These are phyloP conservation scores for Strobilomyces dryophilus DNA, from an alignment of 768 basidiomycete genomes.

Conservation along the genomic window DNA sequence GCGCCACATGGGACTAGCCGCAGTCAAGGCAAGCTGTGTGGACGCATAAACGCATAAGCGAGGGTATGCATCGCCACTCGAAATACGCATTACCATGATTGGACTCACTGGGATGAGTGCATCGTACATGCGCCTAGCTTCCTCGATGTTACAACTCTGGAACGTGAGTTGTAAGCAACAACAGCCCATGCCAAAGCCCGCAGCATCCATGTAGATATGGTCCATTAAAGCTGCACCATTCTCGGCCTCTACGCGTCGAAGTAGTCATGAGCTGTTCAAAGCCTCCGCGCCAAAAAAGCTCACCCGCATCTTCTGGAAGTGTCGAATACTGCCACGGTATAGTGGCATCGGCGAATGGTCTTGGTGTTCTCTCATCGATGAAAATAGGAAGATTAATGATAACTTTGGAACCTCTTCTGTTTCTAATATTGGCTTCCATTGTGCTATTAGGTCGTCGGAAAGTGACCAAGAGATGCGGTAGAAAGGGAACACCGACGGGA, in stretches of 20 bases:
- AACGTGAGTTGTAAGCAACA: constrained; percentile 97
- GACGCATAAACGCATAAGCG: neutral
- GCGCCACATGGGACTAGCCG: constrained; percentile 92
- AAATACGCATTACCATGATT: constrained; percentile 67
- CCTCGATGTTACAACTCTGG: constrained; percentile 90
- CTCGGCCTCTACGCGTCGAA: constrained; percentile 63
- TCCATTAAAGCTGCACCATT: constrained; percentile 82
- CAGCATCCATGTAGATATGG: constrained; percentile 97
- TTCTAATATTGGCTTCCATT: constrained; percentile 91
- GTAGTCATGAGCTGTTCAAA: constrained; percentile 5
- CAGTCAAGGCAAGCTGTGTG: constrained; percentile 82
- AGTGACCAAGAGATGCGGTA: neutral
- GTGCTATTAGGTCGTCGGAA: constrained; percentile 53
- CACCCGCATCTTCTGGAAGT: constrained; percentile 83
- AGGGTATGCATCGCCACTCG: neutral
- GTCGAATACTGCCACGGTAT: constrained; percentile 83
- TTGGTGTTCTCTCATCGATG: constrained; percentile 81
- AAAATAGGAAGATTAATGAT: constrained; percentile 93
- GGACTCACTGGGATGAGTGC: constrained; percentile 94
- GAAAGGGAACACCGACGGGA: constrained; percentile 71
- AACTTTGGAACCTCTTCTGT: constrained; percentile 87
- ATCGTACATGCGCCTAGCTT: constrained; percentile 93
- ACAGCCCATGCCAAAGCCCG: constrained; percentile 99
- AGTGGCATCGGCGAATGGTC: constrained; percentile 89
- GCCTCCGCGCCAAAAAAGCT: constrained; percentile 17